Evolutionary conservation across 116 monocot genomes (phyloP), one percentile per base, ranked within the genome.

Genomic region (Trichopus zeylanicus): DNA sequence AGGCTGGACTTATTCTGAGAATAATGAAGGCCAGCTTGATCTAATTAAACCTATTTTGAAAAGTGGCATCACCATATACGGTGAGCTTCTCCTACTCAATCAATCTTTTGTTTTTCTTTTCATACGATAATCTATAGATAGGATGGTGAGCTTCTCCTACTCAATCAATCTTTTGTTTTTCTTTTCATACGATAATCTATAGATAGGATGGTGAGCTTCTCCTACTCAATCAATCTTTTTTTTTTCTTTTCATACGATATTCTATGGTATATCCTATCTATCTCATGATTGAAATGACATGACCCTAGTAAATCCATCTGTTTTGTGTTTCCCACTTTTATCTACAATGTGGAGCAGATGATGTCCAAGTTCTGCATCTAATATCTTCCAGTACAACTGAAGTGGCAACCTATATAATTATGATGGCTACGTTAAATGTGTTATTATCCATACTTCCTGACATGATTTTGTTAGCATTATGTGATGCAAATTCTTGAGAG

Each of bases 1-100:
- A 86, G 86, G 86, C 49, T 86, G 86, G 86, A 86, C 86, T 16
- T 81, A 67, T 56, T 86, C 81, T 49, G 72, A 72, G 67, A 38
- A 32, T 0, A 66, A 47, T 39, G 81, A 74, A 72, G 69, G 63
- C 29, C 68, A 81, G 3, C 72, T 86, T 19, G 78, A 81, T 75
- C 54, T 78, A 61, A 78, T 86, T 23, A 77, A 57, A 67, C 86
- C 86, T 2, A 80, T 4, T 46, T 48, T 55, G 31, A 81, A 70
- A 63, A 78, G 78, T 61, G 72, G 69, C 15, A 22, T 81, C 6
- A 81, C 74, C 1, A 86, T 86, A 2, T 86, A 76, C 64, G 86
- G 84, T 84, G 66, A 66, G 71, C 38, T 35, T 1, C 16, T 16
- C 6, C 47, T 31, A 51, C 4, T 63, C 27, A 27, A 49, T 4